Evolutionary conservation across 305 asterid genomes (phyloP).

Genomic region (Solanum aculeatissimum): DNA sequence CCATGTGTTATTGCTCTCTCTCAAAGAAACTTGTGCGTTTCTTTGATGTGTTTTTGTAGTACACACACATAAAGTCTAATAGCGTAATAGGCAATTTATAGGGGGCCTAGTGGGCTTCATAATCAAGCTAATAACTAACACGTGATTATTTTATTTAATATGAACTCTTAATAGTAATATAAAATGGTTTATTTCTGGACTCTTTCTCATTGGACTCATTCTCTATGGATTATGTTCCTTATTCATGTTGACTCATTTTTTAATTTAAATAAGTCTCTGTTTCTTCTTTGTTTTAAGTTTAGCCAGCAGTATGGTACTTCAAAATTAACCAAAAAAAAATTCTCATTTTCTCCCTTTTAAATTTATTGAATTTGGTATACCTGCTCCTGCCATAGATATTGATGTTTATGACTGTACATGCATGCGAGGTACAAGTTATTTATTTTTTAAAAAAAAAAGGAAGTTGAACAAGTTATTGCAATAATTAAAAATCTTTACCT

Average conservation of each 20-base stretch:
- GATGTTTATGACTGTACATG: background rate
- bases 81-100: background rate
- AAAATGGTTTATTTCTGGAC: background rate
- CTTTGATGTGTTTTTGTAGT: background rate
- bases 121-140: background rate
- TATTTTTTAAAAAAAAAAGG: background rate
- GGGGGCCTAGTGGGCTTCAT: background rate
- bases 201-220: background rate
- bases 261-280: background rate
- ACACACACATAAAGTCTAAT: background rate
- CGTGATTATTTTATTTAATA: background rate
- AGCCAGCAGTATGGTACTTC: background rate
- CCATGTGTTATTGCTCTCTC: background rate
- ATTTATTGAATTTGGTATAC: background rate
- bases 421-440: background rate
- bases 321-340: background rate
- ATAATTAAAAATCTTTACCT: background rate
- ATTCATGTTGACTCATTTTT: background rate
- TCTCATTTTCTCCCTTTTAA: background rate
- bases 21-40: background rate
- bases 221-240: background rate
- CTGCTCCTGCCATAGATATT: background rate
- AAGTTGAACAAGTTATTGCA: background rate
- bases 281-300: background rate
- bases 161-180: background rate